Conservation (phyloP, 1,139 yeast genomes). For the Geotrichum siamense region DNA sequence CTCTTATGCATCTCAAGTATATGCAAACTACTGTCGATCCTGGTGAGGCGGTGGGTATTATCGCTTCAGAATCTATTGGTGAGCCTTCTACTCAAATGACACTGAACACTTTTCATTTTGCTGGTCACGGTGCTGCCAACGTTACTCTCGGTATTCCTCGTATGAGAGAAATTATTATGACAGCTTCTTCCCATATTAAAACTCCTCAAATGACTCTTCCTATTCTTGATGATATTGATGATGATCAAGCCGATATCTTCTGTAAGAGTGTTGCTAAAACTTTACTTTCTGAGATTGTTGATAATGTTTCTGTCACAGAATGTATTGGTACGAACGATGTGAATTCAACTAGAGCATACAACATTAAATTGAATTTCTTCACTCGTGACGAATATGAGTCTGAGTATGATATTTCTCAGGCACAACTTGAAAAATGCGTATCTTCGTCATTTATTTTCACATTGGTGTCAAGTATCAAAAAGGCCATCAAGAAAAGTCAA, state of each 20-base stretch:
- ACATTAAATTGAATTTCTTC: conserved; percentile 67
- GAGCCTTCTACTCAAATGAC: conserved; percentile 99
- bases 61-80: conserved; percentile 97
- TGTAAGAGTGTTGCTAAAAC: conserved; percentile 86
- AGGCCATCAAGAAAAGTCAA: conserved; percentile 79
- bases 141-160: conserved; percentile 99
- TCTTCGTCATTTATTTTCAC: conserved; percentile 57
- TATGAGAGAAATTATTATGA: conserved; percentile 99
- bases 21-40: conserved; percentile 94
- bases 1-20: conserved; percentile 95
- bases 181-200: conserved; percentile 89
- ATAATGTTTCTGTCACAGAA: conserved; percentile 78
- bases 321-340: conserved; percentile 54
- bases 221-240: conserved; percentile 65
- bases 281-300: conserved; percentile 80
- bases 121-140: conserved; percentile 99
- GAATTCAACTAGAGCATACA: conserved; percentile 65
- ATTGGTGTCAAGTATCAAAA: conserved; percentile 65
- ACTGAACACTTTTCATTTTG: conserved; percentile 97
- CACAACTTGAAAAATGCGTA: conserved; percentile 66
- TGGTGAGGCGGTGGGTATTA: conserved; percentile 97
- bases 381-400: conserved; percentile 68
- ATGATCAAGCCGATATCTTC: conserved; percentile 85
- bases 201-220: conserved; percentile 99
- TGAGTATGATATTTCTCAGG: conserved; percentile 82